Evolutionary conservation across 768 basidiomycete genomes (phyloP).

Genomic region (Suillus luteus): DNA sequence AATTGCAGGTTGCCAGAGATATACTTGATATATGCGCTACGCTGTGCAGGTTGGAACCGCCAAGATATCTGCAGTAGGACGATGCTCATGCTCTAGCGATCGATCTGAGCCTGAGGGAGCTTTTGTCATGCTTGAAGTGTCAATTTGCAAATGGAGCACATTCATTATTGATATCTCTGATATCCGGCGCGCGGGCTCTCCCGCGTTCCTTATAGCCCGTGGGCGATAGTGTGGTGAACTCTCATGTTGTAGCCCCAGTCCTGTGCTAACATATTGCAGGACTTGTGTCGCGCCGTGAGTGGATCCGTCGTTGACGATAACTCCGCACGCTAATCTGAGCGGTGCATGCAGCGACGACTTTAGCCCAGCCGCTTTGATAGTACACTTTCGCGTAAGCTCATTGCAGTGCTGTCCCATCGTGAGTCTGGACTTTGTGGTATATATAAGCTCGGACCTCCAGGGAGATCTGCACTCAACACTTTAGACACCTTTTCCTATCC

Average conservation of each 20-base stretch:
- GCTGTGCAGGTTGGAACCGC: neutral
- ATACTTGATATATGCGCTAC: too few species aligned
- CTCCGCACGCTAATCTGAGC: neutral
- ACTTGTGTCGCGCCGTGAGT: neutral
- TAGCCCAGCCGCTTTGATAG: neutral
- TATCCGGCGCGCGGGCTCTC: neutral
- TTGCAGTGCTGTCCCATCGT: neutral
- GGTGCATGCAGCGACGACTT: neutral
- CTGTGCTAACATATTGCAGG: neutral
- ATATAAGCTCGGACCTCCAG: conserved; percentile 24
- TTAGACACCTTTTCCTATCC: conserved; percentile 6
- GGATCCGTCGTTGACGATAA: neutral
- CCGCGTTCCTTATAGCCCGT: neutral
- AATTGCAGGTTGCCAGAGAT: neutral
- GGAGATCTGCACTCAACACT: conserved; percentile 12
- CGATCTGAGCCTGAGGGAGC: too few species aligned
- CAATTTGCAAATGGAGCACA: neutral
- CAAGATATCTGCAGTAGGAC: neutral
- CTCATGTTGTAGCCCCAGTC: too few species aligned
- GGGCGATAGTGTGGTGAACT: neutral
- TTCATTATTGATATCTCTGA: neutral
- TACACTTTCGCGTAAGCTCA: neutral
- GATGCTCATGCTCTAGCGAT: neutral
- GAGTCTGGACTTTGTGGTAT: conserved; percentile 7
- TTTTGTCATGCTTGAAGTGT: too few species aligned